Conservation (phyloP, 2,329 filamentous ascomycete species). For the Intubia oerlemansii region DNA sequence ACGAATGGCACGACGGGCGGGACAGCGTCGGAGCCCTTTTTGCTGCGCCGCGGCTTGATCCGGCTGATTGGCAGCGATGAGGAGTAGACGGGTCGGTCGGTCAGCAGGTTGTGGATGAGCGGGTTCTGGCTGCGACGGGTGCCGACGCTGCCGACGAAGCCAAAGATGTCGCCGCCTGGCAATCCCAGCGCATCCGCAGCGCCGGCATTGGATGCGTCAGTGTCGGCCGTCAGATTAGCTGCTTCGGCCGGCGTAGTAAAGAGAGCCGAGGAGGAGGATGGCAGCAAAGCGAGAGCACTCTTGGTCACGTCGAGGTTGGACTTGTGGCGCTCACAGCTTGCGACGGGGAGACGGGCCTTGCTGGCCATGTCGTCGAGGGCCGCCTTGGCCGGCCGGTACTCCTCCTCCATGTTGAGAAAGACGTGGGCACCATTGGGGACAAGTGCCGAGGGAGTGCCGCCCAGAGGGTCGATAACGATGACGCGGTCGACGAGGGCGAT, state of each 20-base stretch:
- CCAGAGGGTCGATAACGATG: slow-evolving; percentile 71
- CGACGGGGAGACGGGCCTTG: not conserved
- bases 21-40: not conserved
- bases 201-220: slow-evolving; percentile 7
- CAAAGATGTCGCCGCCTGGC: slow-evolving; percentile 23
- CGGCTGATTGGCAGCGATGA: slow-evolving; percentile 67
- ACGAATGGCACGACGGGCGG: too few species aligned
- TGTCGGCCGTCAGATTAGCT: slow-evolving; percentile 40
- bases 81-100: slow-evolving; percentile 81
- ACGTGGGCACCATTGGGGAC: slow-evolving; percentile 46
- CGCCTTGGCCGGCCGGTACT: slow-evolving; percentile 47
- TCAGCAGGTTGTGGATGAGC: slow-evolving; percentile 85
- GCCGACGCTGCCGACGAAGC: slow-evolving; percentile 26
- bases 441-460: slow-evolving; percentile 55
- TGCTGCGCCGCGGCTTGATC: too few species aligned
- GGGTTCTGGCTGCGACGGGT: slow-evolving; percentile 48
- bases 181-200: slow-evolving; percentile 3
- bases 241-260: slow-evolving; percentile 76
- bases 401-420: slow-evolving; percentile 87
- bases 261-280: slow-evolving; percentile 65
- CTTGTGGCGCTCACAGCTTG: slow-evolving; percentile 23
- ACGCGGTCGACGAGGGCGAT: slow-evolving; percentile 55
- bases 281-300: slow-evolving; percentile 51
- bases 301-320: slow-evolving; percentile 57
- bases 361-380: slow-evolving; percentile 25